These are phyloP conservation scores for Rhizoctonia solani DNA, from an alignment of 1,284 basidiomycete genomes.

Conservation along the genomic window DNA sequence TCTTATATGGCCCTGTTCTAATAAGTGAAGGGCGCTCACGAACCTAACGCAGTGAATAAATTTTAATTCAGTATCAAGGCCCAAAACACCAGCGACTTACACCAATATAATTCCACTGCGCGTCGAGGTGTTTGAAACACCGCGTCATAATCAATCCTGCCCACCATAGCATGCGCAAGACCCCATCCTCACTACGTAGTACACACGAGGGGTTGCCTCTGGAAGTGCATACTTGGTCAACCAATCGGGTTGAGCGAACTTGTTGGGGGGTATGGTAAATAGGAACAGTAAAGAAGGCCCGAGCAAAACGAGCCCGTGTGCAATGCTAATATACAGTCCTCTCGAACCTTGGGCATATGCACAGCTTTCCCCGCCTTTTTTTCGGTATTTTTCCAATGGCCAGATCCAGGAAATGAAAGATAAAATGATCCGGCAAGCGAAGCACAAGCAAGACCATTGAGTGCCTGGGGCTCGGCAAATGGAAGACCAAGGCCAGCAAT, in stretches of 20 bases:
- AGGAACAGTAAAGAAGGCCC: background rate
- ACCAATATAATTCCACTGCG: slow-evolving; percentile 21
- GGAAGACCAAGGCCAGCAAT: slow-evolving; percentile 19
- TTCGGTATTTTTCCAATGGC: background rate
- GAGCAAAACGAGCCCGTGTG: background rate
- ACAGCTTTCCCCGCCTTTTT: slow-evolving; percentile 1
- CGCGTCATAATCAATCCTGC: background rate
- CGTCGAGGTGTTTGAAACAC: slow-evolving; percentile 12
- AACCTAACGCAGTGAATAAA: background rate
- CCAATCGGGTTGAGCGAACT: background rate
- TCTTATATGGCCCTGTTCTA: slow-evolving; percentile 6
- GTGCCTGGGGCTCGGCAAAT: background rate
- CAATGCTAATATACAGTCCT: background rate
- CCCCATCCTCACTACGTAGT: background rate
- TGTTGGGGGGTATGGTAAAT: background rate
- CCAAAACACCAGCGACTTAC: background rate
- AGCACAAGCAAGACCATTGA: slow-evolving; percentile 12
- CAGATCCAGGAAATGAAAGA: background rate
- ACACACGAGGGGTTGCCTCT: background rate
- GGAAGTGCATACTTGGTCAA: background rate
- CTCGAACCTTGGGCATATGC: slow-evolving; percentile 7
- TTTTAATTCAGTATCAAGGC: background rate
- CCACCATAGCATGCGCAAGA: background rate
- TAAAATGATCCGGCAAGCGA: slow-evolving; percentile 3
- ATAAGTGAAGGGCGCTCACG: slow-evolving; percentile 17